Percentiles rank a stretch among this genome's conserved stretches.
phyloP scores from a whole-genome alignment of 2,329 filamentous ascomycete genomes.

The Thelonectria discophora region DNA sequence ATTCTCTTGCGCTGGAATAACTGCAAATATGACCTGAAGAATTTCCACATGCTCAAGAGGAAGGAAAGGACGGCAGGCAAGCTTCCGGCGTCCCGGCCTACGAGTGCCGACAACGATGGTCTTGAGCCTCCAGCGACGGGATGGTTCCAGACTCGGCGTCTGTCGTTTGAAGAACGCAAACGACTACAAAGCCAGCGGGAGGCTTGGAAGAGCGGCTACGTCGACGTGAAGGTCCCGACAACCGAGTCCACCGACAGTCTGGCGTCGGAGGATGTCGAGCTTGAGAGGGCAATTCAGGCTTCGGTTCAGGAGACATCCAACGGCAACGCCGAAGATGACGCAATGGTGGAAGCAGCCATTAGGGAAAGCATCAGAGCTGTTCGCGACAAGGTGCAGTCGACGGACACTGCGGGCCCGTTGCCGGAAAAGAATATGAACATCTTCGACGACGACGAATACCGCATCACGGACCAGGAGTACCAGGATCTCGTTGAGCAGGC shows the following conservation, averaged over 20 bases:
- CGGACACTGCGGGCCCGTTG: constrained; percentile 37
- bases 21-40: constrained; percentile 66
- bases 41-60: constrained; percentile 63
- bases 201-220: constrained; percentile 48
- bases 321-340: constrained; percentile 75
- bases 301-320: constrained; percentile 76
- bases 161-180: constrained; percentile 62
- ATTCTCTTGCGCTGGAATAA: constrained; percentile 73
- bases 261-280: constrained; percentile 62
- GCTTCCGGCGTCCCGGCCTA: constrained; percentile 35
- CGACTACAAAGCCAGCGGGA: constrained; percentile 59
- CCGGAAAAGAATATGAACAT: constrained; percentile 44
- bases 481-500: constrained; percentile 65
- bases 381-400: constrained; percentile 43
- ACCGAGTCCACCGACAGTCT: constrained; percentile 21
- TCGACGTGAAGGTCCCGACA: constrained; percentile 29
- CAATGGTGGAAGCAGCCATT: constrained; percentile 76
- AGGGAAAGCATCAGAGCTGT: constrained; percentile 73
- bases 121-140: constrained; percentile 51
- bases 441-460: constrained; percentile 52
- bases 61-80: constrained; percentile 54
- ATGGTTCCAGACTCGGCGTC: constrained; percentile 58
- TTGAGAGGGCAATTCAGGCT: constrained; percentile 75
- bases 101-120: constrained; percentile 31
- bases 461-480: constrained; percentile 66